Evolutionary conservation across 2,329 filamentous ascomycete species (phyloP).

Genomic region (Scopulariopsis brevicaulis): DNA sequence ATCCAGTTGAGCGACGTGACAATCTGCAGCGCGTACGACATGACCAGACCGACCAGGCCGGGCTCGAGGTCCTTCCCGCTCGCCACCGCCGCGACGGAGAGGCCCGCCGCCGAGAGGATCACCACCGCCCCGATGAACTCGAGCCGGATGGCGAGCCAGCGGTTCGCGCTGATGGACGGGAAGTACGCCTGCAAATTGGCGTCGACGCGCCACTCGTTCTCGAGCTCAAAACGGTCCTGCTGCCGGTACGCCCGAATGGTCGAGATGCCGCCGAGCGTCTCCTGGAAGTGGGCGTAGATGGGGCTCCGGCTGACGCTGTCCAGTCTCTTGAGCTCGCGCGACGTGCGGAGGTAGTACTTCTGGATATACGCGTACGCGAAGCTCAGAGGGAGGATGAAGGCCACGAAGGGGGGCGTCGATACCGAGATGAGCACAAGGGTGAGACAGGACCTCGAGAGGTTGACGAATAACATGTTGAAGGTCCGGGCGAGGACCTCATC

Average conservation of each 20-base stretch:
- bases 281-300: conserved; percentile 97
- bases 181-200: conserved; percentile 90
- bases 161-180: conserved; percentile 85
- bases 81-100: conserved; percentile 71
- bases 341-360: conserved; percentile 92
- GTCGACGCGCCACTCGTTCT: conserved; percentile 97
- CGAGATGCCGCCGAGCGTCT: conserved; percentile 84
- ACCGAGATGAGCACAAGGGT: conserved; percentile 78
- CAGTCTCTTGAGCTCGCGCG: conserved; percentile 87
- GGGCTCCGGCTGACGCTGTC: conserved; percentile 94
- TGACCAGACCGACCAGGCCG: conserved; percentile 79
- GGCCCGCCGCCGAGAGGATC: conserved; percentile 75
- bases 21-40: conserved; percentile 96
- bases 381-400: conserved; percentile 70
- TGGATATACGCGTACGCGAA: conserved; percentile 86
- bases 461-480: conserved; percentile 93
- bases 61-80: conserved; percentile 50
- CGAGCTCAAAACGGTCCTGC: conserved; percentile 72
- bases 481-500: conserved; percentile 91
- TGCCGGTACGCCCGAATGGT: conserved; percentile 95
- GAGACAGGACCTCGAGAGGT: conserved; percentile 64
- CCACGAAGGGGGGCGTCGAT: conserved; percentile 68
- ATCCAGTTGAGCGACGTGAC: conserved; percentile 98
- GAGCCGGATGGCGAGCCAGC: conserved; percentile 89
- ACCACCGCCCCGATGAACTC: conserved; percentile 94